A percentile compares a stretch with the other conserved stretches of the same genome.
Evolutionary conservation across 129 eudicot species (phyloP).

Genomic region (Cynara cardunculus): DNA sequence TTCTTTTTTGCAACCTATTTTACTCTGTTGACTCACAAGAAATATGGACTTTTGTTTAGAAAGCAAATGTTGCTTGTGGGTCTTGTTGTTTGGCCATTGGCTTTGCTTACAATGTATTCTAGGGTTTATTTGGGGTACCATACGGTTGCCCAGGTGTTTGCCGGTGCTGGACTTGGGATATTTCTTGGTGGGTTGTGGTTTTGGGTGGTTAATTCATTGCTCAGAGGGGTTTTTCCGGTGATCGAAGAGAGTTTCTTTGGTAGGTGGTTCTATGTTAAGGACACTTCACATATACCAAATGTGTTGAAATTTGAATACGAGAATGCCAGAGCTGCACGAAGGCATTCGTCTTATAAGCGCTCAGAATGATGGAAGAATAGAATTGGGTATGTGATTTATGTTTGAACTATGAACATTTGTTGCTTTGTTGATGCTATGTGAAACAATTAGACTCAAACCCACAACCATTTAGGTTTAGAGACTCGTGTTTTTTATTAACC

Average conservation of each 20-base stretch:
- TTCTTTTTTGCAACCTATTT: conserved; percentile 71
- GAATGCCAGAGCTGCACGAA: conserved; percentile 76
- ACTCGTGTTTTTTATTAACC: too few relatives aligned
- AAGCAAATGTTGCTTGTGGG: conserved; percentile 41
- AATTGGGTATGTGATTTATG: conserved; percentile 9
- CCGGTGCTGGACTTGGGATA: conserved; percentile 69
- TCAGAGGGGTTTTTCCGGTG: conserved; percentile 42
- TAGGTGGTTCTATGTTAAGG: conserved; percentile 70
- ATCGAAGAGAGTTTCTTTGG: conserved; percentile 78
- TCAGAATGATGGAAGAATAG: conserved; percentile 29
- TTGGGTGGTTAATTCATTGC: conserved; percentile 54
- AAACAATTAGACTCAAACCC: not conserved
- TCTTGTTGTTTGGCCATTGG: conserved; percentile 59
- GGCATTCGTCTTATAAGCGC: conserved; percentile 60
- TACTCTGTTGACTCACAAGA: conserved; percentile 45
- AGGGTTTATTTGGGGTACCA: conserved; percentile 97
- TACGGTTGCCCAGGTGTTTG: conserved; percentile 74
- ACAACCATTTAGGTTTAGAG: not conserved
- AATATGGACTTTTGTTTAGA: conserved; percentile 39
- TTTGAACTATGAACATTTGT: not conserved
- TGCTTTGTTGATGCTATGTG: not conserved
- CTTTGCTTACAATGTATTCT: conserved; percentile 64
- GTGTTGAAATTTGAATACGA: conserved; percentile 85
- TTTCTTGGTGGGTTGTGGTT: conserved; percentile 66
- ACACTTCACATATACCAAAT: conserved; percentile 77